Conservation (phyloP, 2,329 filamentous ascomycete genomes). For the Fusarium citri region DNA sequence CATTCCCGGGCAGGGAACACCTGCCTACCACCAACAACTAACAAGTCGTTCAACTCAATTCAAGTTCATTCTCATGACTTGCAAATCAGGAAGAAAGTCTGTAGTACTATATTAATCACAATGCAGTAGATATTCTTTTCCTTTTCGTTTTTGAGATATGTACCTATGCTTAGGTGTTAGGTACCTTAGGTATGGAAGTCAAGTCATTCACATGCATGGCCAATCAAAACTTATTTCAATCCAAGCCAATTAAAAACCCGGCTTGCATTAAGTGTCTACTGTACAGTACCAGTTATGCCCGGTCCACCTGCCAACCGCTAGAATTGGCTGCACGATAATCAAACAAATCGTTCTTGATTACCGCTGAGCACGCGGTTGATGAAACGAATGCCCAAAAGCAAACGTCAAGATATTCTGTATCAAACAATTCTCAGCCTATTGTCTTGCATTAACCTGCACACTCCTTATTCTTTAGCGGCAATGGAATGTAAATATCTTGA, state of each 20-base stretch:
- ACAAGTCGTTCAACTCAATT: background rate
- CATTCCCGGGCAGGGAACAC: background rate
- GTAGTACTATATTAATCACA: background rate
- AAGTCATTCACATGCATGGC: background rate
- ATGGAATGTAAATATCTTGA: slow-evolving; percentile 1
- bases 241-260: background rate
- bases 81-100: background rate
- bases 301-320: slow-evolving; percentile 42
- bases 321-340: background rate
- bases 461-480: slow-evolving; percentile 7
- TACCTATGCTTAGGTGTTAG: background rate
- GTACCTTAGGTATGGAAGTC: too few species aligned
- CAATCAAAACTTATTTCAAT: background rate
- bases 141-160: background rate
- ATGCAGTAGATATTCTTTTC: background rate
- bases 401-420: background rate
- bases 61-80: background rate
- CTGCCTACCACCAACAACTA: background rate
- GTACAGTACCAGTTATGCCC: background rate
- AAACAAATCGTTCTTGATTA: background rate
- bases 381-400: slow-evolving; percentile 14
- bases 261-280: background rate
- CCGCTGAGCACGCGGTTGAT: background rate
- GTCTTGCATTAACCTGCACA: background rate
- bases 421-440: slow-evolving; percentile 1